A percentile compares a stretch with the other conserved stretches of the same genome.
Evolutionary conservation across 352 stramenopile species (phyloP).

Genomic region (Phytophthora cryptogea): DNA sequence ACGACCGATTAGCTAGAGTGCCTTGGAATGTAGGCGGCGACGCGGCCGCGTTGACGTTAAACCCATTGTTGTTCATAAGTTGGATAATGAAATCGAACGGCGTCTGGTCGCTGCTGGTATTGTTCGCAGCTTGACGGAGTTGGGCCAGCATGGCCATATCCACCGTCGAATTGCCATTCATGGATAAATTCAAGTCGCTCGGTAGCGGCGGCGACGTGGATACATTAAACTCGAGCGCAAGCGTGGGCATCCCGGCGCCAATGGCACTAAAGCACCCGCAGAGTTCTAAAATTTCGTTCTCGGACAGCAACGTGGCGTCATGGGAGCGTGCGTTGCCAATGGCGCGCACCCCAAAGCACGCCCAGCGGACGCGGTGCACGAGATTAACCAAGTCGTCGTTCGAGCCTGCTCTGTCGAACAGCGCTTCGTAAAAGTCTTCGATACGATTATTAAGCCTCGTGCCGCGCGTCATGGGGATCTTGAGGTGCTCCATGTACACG

Average conservation of each 20-base stretch:
- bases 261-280: conserved; percentile 40
- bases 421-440: conserved; percentile 35
- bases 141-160: conserved; percentile 31
- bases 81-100: conserved; percentile 37
- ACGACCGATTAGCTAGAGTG: conserved; percentile 21
- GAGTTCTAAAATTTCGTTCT: conserved; percentile 36
- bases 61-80: conserved; percentile 36
- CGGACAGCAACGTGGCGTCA: conserved; percentile 25
- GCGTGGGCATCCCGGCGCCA: conserved; percentile 30
- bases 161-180: conserved; percentile 24
- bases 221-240: conserved; percentile 31
- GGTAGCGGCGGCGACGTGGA: conserved; percentile 10
- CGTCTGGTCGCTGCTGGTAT: conserved; percentile 16
- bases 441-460: conserved; percentile 34
- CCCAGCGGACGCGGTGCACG: conserved; percentile 37
- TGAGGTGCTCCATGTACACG: conserved; percentile 35
- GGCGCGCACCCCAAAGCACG: conserved; percentile 29
- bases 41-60: conserved; percentile 22
- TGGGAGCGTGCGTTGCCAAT: conserved; percentile 36
- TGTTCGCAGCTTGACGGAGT: conserved; percentile 23
- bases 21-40: conserved; percentile 19
- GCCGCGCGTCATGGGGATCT: conserved; percentile 27
- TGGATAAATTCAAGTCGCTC: conserved; percentile 16
- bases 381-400: conserved; percentile 36
- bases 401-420: conserved; percentile 23